Base-by-base conservation (phyloP, 2,329 filamentous ascomycete species). In the Cladosporium sp. region DNA sequence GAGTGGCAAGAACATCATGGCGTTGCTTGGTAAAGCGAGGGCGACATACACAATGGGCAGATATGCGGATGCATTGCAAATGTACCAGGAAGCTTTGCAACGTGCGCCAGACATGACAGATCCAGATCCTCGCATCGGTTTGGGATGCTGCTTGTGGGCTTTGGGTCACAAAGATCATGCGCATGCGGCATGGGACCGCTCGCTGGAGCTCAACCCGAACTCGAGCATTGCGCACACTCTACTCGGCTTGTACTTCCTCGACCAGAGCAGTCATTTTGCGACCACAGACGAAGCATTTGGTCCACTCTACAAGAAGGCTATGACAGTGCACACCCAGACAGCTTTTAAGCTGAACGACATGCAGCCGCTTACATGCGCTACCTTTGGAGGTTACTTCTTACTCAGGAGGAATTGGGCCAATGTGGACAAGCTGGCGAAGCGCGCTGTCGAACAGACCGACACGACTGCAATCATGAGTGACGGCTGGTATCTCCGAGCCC, bases 91-190 rank as follows among this genome's bases (percentile, higher is more conserved):
- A 53, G 89, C 90, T 13, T 73, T 98, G 43, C 78, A 83, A 60
- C 90, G 86, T 68, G 90, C 91, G 74, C 93, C 93, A 2, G 83
- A 88, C 58, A 77, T 97, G 62, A 82, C 86, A 36, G 93, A 98
- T 62, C 93, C 93, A 0, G 93, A 98, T 68, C 94, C 93, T 58
- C 82, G 94, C 59, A 92, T 98, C 59, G 93, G 93, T 49, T 92
- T 98, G 62, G 93, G 93, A 39, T 93, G 89, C 69, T 98, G 93
- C 73, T 85, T 96, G 67, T 98, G 94, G 93, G 88, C 95, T 68
- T 77, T 98, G 22, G 91, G 91, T 9, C 90, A 88, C 74, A 96
- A 94, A 68, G 88, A 95, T 29, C 89, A 95, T 61, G 93, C 94
- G 7, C 92, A 88, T 64, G 74, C 77, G 41, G 92, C 93, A 11